These are phyloP conservation scores for Serendipita sp. DNA, from an alignment of 768 basidiomycete genomes.

Conservation along the genomic window DNA sequence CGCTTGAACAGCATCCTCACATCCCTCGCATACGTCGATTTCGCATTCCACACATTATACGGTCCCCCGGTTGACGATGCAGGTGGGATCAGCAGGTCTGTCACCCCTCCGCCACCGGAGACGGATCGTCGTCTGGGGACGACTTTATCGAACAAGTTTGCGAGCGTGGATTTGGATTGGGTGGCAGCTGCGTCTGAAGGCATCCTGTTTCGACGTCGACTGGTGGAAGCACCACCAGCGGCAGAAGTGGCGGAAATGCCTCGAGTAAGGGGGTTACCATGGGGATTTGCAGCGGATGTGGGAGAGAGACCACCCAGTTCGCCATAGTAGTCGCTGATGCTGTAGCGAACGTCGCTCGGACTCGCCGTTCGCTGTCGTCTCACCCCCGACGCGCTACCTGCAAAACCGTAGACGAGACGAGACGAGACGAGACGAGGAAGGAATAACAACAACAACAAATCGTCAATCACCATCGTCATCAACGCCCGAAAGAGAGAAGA, in stretches of 20 bases:
- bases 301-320: background rate
- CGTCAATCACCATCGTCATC: too few relatives aligned
- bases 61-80: slow-evolving; percentile 7
- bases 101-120: background rate
- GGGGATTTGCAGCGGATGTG: background rate
- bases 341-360: background rate
- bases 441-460: too few relatives aligned
- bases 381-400: background rate
- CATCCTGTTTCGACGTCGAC: background rate
- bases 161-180: background rate
- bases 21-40: slow-evolving; percentile 68
- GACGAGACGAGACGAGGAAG: background rate
- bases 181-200: background rate
- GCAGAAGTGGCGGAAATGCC: too few relatives aligned
- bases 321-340: background rate
- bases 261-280: too few relatives aligned
- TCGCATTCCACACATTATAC: slow-evolving; percentile 31
- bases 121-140: background rate
- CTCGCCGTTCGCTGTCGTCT: slow-evolving; percentile 2
- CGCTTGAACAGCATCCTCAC: slow-evolving; percentile 78
- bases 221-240: background rate
- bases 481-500: too few relatives aligned
- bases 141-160: background rate
- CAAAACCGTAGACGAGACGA: background rate
- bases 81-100: slow-evolving; percentile 2